phyloP scores from a whole-genome alignment of 2,329 filamentous ascomycete species.

The Karstenula rhodostoma region DNA sequence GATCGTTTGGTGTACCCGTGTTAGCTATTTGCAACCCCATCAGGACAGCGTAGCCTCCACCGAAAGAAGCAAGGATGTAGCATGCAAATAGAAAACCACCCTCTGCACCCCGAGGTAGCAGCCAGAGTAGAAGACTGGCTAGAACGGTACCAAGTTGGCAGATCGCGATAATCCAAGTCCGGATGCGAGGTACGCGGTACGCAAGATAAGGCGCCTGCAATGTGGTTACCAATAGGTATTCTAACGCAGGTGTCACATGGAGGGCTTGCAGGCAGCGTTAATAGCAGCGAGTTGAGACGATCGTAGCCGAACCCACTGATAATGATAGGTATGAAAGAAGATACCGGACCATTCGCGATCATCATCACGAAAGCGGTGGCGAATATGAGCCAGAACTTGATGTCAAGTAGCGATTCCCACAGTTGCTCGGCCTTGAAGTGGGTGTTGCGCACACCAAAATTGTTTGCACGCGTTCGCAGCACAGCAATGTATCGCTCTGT shows the following conservation, averaged over 20 bases:
- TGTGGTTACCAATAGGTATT: not conserved
- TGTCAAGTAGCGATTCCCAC: slow-evolving; percentile 63
- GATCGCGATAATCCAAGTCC: slow-evolving; percentile 42
- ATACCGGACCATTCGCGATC: slow-evolving; percentile 41
- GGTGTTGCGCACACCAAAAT: slow-evolving; percentile 75
- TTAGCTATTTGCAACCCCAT: slow-evolving; percentile 62
- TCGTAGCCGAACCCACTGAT: slow-evolving; percentile 40
- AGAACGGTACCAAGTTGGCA: slow-evolving; percentile 51
- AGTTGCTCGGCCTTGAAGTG: slow-evolving; percentile 73
- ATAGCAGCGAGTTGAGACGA: slow-evolving; percentile 35
- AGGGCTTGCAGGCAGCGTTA: slow-evolving; percentile 35
- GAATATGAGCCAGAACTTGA: slow-evolving; percentile 60
- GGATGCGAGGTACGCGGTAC: slow-evolving; percentile 31
- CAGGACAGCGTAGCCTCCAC: slow-evolving; percentile 59
- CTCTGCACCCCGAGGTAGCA: slow-evolving; percentile 51
- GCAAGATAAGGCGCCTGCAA: slow-evolving; percentile 29
- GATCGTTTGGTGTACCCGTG: slow-evolving; percentile 63
- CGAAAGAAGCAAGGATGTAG: slow-evolving; percentile 58
- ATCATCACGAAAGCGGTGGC: slow-evolving; percentile 41
- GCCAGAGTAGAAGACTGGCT: slow-evolving; percentile 54
- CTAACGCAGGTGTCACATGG: slow-evolving; percentile 35
- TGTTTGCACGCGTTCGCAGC: slow-evolving; percentile 75
- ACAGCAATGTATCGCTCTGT: slow-evolving; percentile 60
- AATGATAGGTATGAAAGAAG: slow-evolving; percentile 42
- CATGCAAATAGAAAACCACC: slow-evolving; percentile 59